phyloP scores from a whole-genome alignment of 768 basidiomycete species.

The Lactifluus piperatus region DNA sequence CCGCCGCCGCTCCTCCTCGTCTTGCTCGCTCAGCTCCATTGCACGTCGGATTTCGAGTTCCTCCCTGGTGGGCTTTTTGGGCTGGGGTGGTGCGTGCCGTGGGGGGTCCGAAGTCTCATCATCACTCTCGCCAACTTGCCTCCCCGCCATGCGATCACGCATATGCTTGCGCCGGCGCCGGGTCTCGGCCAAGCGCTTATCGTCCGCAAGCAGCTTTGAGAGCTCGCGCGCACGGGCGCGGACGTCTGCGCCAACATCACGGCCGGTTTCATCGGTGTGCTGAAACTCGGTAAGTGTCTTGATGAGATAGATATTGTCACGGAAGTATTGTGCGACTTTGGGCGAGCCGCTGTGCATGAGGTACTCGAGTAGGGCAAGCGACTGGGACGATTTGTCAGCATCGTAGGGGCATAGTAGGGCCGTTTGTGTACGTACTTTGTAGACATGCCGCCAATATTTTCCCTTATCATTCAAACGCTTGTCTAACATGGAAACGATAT shows the following conservation, averaged over 20 bases:
- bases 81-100: slow-evolving; percentile 23
- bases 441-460: slow-evolving; percentile 98
- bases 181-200: slow-evolving; percentile 68
- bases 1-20: slow-evolving; percentile 66
- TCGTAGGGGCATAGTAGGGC: neutral
- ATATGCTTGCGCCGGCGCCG: slow-evolving; percentile 72
- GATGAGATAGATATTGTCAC: slow-evolving; percentile 91
- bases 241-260: slow-evolving; percentile 92
- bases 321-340: slow-evolving; percentile 94
- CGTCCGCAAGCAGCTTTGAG: slow-evolving; percentile 81
- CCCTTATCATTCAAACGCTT: slow-evolving; percentile 97
- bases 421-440: slow-evolving; percentile 62
- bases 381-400: slow-evolving; percentile 33
- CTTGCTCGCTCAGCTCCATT: slow-evolving; percentile 82
- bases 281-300: slow-evolving; percentile 98
- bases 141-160: slow-evolving; percentile 81
- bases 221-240: slow-evolving; percentile 96
- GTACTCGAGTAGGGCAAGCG: slow-evolving; percentile 87
- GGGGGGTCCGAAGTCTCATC: slow-evolving; percentile 24
- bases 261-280: slow-evolving; percentile 83
- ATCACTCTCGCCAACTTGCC: slow-evolving; percentile 30
- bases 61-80: slow-evolving; percentile 32
- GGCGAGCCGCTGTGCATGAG: slow-evolving; percentile 90
- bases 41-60: slow-evolving; percentile 77
- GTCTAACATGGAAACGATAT: slow-evolving; percentile 98